phyloP scores from a whole-genome alignment of 192 early-diverging fungal genomes.

The Oehlia diaphana region DNA sequence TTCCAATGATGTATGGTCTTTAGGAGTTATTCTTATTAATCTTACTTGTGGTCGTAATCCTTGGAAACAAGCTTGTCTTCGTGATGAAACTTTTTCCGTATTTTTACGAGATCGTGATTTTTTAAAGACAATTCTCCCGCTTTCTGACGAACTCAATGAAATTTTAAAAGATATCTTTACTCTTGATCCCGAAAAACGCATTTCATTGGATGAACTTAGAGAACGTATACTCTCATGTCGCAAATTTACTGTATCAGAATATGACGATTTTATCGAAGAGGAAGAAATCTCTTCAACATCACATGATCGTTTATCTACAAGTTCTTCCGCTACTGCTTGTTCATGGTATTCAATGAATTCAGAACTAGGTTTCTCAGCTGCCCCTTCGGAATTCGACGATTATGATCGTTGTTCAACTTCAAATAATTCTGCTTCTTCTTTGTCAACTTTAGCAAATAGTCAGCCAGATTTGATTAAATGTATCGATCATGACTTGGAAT shows the following conservation, averaged over 20 bases:
- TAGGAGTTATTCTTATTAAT: constrained; percentile 92
- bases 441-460: constrained; percentile 23
- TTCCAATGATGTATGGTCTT: constrained; percentile 84
- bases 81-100: constrained; percentile 58
- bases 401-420: constrained; percentile 14
- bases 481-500: background rate
- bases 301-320: background rate
- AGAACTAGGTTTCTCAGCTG: constrained; percentile 8
- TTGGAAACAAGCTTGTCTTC: constrained; percentile 68
- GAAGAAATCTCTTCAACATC: background rate
- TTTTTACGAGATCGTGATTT: constrained; percentile 57
- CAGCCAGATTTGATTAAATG: constrained; percentile 11
- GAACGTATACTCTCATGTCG: constrained; percentile 43
- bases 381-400: constrained; percentile 12
- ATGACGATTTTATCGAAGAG: background rate
- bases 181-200: constrained; percentile 46
- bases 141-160: constrained; percentile 62
- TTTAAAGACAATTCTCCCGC: constrained; percentile 58
- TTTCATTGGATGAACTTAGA: constrained; percentile 43
- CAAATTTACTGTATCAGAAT: constrained; percentile 44
- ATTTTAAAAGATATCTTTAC: constrained; percentile 51
- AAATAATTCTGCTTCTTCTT: background rate
- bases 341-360: constrained; percentile 25
- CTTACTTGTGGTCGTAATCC: constrained; percentile 78
- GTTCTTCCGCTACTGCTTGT: constrained; percentile 22